These are phyloP conservation scores for Rhodotorula sp. DNA, from an alignment of 1,284 basidiomycete species.

Conservation along the genomic window DNA sequence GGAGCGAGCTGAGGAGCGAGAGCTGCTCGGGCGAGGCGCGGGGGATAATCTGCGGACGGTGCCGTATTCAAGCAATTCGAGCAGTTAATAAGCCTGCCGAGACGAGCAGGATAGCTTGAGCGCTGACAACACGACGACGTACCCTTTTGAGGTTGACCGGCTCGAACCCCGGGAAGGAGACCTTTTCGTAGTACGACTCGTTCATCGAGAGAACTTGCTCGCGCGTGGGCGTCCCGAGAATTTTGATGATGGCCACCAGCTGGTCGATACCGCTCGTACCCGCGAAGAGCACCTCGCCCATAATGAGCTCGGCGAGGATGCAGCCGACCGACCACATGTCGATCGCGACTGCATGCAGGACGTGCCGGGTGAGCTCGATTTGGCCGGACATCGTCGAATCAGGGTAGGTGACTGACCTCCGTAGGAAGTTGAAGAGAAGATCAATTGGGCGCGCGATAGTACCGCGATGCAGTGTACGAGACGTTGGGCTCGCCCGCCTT, in stretches of 20 bases:
- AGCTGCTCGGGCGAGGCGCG: conserved; percentile 93
- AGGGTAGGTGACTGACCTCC: conserved; percentile 56
- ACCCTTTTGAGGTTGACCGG: conserved; percentile 60
- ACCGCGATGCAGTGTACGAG: conserved; percentile 96
- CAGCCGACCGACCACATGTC: conserved; percentile 99
- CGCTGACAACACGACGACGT: not conserved
- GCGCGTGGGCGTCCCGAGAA: conserved; percentile 86
- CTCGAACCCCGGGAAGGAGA: conserved; percentile 99
- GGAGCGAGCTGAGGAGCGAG: conserved; percentile 83
- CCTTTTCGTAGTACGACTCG: conserved; percentile 97
- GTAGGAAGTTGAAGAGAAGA: conserved; percentile 99
- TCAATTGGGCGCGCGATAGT: conserved; percentile 98
- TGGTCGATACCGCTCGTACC: conserved; percentile 95
- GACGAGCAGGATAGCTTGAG: not conserved
- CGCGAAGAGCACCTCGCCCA: conserved; percentile 96
- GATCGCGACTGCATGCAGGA: conserved; percentile 1
- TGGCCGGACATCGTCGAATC: too few species aligned
- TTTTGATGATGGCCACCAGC: conserved; percentile 99
- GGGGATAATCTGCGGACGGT: conserved; percentile 67
- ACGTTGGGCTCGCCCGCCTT: conserved; percentile 92
- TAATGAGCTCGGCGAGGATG: conserved; percentile 99
- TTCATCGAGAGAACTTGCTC: conserved; percentile 99
- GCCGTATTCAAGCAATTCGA: too few species aligned
- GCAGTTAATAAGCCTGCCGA: too few species aligned
- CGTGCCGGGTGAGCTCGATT: not conserved